A percentile compares a stretch with the other conserved stretches of the same genome.
Evolutionary conservation across 148 eudicot genomes (phyloP).

Genomic region (Rhododendron williamsianum): DNA sequence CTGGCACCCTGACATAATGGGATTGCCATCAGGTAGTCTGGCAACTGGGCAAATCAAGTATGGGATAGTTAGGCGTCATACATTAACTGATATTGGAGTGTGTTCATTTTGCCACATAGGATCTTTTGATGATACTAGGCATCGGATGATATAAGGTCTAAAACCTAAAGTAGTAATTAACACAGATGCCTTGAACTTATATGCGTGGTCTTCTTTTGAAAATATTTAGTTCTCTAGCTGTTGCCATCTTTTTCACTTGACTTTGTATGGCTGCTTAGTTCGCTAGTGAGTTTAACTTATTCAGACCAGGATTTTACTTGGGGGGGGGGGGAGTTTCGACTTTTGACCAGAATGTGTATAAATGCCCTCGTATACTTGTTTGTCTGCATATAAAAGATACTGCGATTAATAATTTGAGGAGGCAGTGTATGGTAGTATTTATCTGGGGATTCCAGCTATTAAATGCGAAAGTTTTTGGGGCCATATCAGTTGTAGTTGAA

Average conservation of each 20-base stretch:
- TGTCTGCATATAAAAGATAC: neutral
- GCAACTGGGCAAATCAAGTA: neutral
- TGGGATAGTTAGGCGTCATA: neutral
- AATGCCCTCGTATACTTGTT: neutral
- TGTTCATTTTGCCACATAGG: neutral
- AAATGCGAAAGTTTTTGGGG: neutral
- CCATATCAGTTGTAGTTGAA: neutral
- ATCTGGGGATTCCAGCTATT: neutral
- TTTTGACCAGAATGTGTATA: neutral
- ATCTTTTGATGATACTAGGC: neutral
- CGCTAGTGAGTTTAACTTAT: neutral
- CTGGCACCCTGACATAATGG: neutral
- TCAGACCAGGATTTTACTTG: neutral
- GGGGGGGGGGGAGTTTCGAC: neutral
- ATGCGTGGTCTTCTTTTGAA: neutral
- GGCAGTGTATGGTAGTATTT: neutral
- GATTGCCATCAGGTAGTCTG: neutral
- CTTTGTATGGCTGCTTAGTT: constrained; percentile 13
- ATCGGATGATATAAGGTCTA: neutral
- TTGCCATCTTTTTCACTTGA: constrained; percentile 1
- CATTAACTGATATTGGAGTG: neutral
- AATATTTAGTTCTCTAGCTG: constrained; percentile 8
- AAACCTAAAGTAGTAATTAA: neutral
- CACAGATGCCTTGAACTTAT: neutral
- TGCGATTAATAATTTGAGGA: neutral